phyloP scores from a whole-genome alignment of 148 eudicot species.

The Limonium bicolor region DNA sequence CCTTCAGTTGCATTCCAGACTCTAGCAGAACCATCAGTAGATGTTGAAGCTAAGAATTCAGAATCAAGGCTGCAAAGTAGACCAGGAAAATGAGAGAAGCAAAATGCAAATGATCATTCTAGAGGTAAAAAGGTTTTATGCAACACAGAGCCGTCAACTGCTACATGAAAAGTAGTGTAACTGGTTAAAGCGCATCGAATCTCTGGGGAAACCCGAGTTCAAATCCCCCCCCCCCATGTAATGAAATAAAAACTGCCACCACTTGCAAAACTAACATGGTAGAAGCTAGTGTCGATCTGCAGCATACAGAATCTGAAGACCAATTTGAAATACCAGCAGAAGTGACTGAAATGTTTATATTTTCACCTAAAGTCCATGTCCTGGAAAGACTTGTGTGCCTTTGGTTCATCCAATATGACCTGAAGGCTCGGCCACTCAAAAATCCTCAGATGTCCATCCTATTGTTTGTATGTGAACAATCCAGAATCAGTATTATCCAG shows the following conservation, averaged over 20 bases:
- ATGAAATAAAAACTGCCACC: background rate
- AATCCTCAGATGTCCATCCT: slow-evolving; percentile 92
- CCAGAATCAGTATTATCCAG: background rate
- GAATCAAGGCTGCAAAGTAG: slow-evolving; percentile 72
- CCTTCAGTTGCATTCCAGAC: slow-evolving; percentile 93
- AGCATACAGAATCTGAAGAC: background rate
- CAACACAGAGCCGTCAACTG: too few relatives aligned
- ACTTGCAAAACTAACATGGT: too few relatives aligned
- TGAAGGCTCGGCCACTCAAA: slow-evolving; percentile 96
- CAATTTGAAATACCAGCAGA: background rate
- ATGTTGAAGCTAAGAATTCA: slow-evolving; percentile 92
- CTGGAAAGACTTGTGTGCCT: slow-evolving; percentile 83
- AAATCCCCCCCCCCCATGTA: too few relatives aligned
- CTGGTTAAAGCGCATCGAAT: too few relatives aligned
- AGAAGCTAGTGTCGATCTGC: too few relatives aligned
- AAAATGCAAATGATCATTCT: background rate
- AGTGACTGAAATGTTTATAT: background rate
- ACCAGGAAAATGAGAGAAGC: background rate
- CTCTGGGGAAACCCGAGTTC: too few relatives aligned
- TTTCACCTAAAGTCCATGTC: slow-evolving; percentile 93
- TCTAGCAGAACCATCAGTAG: slow-evolving; percentile 90
- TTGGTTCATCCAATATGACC: slow-evolving; percentile 61
- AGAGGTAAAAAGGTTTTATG: background rate
- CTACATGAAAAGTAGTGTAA: too few relatives aligned
- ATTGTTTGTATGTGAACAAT: background rate